Percentiles rank a stretch among this genome's conserved stretches.
Conservation (phyloP, 129 eudicot species). For the Flaveria ramosissima region DNA sequence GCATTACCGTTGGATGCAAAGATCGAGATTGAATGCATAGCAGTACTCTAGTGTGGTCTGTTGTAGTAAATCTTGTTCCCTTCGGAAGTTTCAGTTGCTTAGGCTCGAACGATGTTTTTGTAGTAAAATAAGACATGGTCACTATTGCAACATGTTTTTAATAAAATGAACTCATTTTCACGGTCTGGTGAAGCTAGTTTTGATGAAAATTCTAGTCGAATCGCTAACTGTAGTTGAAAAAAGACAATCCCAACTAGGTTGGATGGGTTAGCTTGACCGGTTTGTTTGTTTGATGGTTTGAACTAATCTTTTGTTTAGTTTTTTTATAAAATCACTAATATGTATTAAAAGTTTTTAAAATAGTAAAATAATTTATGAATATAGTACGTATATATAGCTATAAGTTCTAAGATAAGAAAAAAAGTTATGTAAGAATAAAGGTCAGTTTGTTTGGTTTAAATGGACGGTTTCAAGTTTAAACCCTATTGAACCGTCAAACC, state of each 20-base stretch:
- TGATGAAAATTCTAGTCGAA: too few relatives aligned
- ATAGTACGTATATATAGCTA: too few relatives aligned
- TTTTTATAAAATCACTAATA: too few relatives aligned
- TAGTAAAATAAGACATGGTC: constrained; percentile 18
- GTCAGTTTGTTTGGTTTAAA: too few relatives aligned
- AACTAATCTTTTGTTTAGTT: too few relatives aligned
- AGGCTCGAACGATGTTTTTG: background rate
- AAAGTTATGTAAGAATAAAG: too few relatives aligned
- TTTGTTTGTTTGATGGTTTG: background rate
- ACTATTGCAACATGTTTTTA: constrained; percentile 12
- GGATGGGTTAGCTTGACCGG: background rate
- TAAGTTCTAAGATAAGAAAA: too few relatives aligned
- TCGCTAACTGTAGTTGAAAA: background rate
- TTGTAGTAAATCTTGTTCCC: constrained; percentile 15
- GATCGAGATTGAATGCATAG: constrained; percentile 92
- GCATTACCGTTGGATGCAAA: constrained; percentile 90
- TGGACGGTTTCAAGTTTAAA: too few relatives aligned
- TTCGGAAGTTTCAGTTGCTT: background rate
- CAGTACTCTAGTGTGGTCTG: constrained; percentile 44
- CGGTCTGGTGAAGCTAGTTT: too few relatives aligned
- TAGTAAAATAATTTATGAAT: too few relatives aligned
- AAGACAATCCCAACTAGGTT: background rate
- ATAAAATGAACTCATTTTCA: constrained; percentile 1
- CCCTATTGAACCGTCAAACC: too few relatives aligned
- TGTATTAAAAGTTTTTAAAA: too few relatives aligned